Conservation (phyloP, 2,329 filamentous ascomycete species). For the Sporothrix sp. region DNA sequence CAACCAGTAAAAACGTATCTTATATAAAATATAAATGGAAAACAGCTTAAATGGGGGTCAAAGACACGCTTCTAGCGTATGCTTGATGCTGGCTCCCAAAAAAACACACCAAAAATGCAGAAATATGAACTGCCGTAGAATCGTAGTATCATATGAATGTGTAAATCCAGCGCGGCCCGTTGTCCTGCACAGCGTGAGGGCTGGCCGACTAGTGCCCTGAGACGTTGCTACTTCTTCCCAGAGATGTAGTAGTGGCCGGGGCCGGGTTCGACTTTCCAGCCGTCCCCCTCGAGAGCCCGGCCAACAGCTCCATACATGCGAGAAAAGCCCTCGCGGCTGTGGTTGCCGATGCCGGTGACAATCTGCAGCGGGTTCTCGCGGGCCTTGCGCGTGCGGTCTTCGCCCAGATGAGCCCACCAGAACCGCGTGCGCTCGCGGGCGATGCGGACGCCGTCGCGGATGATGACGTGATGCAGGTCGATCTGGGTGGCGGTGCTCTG, state of each 20-base stretch:
- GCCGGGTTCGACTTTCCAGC: conserved; percentile 70
- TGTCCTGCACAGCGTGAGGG: too few species aligned
- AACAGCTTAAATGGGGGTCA: too few species aligned
- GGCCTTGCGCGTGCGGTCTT: conserved; percentile 43
- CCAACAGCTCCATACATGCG: conserved; percentile 72
- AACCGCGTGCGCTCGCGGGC: conserved; percentile 52
- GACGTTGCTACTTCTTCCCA: conserved; percentile 34
- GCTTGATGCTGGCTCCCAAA: too few species aligned
- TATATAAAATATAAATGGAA: too few species aligned
- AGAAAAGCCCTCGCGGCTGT: conserved; percentile 67
- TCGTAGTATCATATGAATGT: too few species aligned
- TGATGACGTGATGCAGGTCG: conserved; percentile 77
- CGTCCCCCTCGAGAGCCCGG: conserved; percentile 62
- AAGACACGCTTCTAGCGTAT: too few species aligned
- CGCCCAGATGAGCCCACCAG: conserved; percentile 72
- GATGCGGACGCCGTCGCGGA: conserved; percentile 73
- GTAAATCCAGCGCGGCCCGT: too few species aligned
- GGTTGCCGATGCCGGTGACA: conserved; percentile 70
- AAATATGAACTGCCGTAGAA: too few species aligned
- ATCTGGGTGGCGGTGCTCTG: conserved; percentile 62
- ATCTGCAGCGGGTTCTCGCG: conserved; percentile 54
- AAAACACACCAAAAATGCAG: too few species aligned
- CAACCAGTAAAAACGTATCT: background rate
- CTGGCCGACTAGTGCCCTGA: too few species aligned
- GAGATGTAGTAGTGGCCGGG: conserved; percentile 62